phyloP scores from a whole-genome alignment of 2,329 filamentous ascomycete genomes.

The Cercospora zeina region DNA sequence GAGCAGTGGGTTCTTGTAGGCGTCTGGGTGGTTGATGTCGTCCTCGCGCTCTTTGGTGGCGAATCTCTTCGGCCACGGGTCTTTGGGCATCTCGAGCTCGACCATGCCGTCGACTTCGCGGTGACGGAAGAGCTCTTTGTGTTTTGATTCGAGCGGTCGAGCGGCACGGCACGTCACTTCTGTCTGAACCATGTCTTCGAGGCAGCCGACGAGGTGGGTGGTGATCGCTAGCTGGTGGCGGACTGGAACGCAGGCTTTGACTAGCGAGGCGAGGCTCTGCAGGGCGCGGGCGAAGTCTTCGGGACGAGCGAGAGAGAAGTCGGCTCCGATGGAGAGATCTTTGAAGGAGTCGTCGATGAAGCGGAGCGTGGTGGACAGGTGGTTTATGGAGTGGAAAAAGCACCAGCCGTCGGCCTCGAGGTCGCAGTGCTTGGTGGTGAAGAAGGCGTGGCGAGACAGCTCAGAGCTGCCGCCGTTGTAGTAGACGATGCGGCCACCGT shows the following conservation, averaged over 20 bases:
- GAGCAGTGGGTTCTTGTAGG: conserved; percentile 1
- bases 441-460: neutral
- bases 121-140: neutral
- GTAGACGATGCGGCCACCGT: neutral
- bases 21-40: conserved; percentile 2
- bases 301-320: neutral
- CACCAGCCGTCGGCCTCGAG: neutral
- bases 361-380: neutral
- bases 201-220: neutral
- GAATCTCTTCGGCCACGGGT: conserved; percentile 3
- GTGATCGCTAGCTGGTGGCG: neutral
- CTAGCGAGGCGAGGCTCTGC: neutral
- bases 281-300: neutral
- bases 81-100: neutral
- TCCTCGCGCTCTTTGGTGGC: neutral
- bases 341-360: neutral
- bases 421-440: neutral
- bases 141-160: neutral
- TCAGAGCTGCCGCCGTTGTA: neutral
- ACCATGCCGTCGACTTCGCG: conserved; percentile 10
- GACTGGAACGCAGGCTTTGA: neutral
- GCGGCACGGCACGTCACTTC: neutral
- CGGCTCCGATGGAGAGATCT: neutral
- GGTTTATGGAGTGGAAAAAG: neutral
- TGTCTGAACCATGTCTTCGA: neutral